These are phyloP conservation scores for Priceomyces castillae DNA, from an alignment of 805 yeast genomes.

Conservation along the genomic window DNA sequence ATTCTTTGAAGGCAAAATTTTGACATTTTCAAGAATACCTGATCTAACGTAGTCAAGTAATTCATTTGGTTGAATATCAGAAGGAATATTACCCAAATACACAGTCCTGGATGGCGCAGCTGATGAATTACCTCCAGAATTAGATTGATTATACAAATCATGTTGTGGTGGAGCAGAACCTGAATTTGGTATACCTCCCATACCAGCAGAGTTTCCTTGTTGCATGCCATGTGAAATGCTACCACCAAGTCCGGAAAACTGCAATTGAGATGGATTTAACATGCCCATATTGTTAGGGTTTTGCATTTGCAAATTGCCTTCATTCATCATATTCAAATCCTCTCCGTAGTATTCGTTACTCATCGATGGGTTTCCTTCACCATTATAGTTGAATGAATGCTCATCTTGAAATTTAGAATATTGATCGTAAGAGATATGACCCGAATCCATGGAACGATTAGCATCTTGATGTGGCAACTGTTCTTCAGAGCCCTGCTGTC, in stretches of 20 bases:
- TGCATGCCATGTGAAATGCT: slow-evolving; percentile 2
- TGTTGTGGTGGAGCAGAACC: slow-evolving; percentile 7
- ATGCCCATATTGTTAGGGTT: slow-evolving; percentile 8
- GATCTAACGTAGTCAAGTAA: slow-evolving; percentile 86
- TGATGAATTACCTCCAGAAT: slow-evolving; percentile 7
- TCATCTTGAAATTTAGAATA: slow-evolving; percentile 20
- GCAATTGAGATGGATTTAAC: slow-evolving; percentile 9
- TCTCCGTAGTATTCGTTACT: slow-evolving; percentile 25
- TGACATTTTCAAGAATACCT: slow-evolving; percentile 80
- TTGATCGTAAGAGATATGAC: slow-evolving; percentile 16
- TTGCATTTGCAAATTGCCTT: slow-evolving; percentile 10
- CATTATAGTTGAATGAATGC: slow-evolving; percentile 11
- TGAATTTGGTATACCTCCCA: neutral
- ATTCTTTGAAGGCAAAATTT: slow-evolving; percentile 75
- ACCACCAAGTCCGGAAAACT: slow-evolving; percentile 4
- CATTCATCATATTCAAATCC: slow-evolving; percentile 17
- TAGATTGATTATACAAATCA: slow-evolving; percentile 8
- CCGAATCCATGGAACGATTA: slow-evolving; percentile 14
- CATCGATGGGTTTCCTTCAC: slow-evolving; percentile 10
- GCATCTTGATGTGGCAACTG: slow-evolving; percentile 11
- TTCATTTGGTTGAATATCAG: slow-evolving; percentile 75
- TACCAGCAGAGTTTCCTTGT: slow-evolving; percentile 4
- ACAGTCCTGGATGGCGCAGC: slow-evolving; percentile 80
- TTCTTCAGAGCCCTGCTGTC: slow-evolving; percentile 14
- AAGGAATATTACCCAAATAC: slow-evolving; percentile 83